Evolutionary conservation across 1,284 basidiomycete genomes (phyloP).

Genomic region (Stereum hirsutum): DNA sequence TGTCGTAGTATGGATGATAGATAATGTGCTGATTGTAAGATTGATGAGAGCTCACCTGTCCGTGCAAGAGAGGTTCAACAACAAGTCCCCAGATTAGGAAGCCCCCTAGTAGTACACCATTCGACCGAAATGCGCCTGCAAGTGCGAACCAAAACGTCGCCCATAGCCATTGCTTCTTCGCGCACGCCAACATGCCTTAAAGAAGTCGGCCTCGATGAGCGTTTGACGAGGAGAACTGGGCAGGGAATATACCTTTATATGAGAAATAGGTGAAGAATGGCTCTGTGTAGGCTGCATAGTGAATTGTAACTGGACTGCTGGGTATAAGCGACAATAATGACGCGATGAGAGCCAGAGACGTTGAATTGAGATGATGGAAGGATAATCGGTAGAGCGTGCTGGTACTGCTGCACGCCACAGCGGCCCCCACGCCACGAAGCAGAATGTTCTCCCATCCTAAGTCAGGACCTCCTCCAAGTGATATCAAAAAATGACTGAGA

Average conservation of each 20-base stretch:
- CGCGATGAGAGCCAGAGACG: conserved; percentile 49
- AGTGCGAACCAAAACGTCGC: conserved; percentile 58
- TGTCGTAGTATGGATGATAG: too few relatives aligned
- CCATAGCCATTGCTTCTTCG: conserved; percentile 33
- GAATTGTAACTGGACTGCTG: conserved; percentile 71
- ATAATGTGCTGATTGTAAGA: too few relatives aligned
- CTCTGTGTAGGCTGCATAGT: conserved; percentile 73
- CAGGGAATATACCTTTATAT: conserved; percentile 50
- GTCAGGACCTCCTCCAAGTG: neutral
- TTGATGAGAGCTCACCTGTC: conserved; percentile 20
- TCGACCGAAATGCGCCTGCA: conserved; percentile 72
- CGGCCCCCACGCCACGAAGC: conserved; percentile 29
- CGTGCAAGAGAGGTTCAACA: conserved; percentile 36
- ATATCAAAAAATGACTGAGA: conserved; percentile 14
- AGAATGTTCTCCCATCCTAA: conserved; percentile 18
- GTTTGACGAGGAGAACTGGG: neutral
- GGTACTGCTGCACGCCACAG: conserved; percentile 34
- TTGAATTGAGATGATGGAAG: conserved; percentile 40
- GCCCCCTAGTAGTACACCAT: conserved; percentile 69
- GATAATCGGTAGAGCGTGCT: conserved; percentile 58
- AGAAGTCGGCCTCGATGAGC: conserved; percentile 3
- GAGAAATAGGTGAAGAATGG: conserved; percentile 78
- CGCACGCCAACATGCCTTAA: conserved; percentile 55
- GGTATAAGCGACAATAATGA: conserved; percentile 69
- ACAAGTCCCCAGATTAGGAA: conserved; percentile 70